Evolutionary conservation across 2,329 filamentous ascomycete genomes (phyloP).

Genomic region (Tricladium varicosporioides): DNA sequence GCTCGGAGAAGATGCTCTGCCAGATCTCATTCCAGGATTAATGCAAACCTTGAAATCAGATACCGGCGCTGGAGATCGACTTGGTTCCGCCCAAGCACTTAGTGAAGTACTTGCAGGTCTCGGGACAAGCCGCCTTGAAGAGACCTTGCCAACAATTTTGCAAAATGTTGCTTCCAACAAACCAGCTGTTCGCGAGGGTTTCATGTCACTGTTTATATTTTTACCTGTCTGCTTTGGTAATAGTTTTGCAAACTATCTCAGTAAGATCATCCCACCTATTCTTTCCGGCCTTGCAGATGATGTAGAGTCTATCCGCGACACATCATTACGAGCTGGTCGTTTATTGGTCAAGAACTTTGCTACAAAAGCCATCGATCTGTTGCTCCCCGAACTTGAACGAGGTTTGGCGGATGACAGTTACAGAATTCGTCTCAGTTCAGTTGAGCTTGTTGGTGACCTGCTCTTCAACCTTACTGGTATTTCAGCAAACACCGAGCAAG

Average conservation of each 20-base stretch:
- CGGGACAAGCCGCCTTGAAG: constrained; percentile 87
- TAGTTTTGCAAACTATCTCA: constrained; percentile 94
- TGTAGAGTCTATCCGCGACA: constrained; percentile 93
- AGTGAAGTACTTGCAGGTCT: constrained; percentile 94
- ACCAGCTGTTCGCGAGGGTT: constrained; percentile 88
- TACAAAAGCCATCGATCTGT: constrained; percentile 86
- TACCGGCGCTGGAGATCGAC: constrained; percentile 89
- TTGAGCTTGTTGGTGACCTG: constrained; percentile 93
- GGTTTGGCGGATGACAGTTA: constrained; percentile 97
- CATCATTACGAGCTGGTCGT: constrained; percentile 88
- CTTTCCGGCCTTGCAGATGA: constrained; percentile 93
- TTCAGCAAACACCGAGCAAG: constrained; percentile 62
- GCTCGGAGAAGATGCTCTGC: constrained; percentile 91
- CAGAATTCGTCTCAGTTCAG: constrained; percentile 95
- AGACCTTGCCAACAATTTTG: constrained; percentile 91
- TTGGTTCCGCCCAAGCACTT: constrained; percentile 94
- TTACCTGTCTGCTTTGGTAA: constrained; percentile 98
- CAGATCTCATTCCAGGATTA: constrained; percentile 93
- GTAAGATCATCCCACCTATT: constrained; percentile 93
- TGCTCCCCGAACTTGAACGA: constrained; percentile 91
- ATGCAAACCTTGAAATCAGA: constrained; percentile 98
- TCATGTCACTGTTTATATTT: constrained; percentile 99
- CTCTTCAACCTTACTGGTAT: constrained; percentile 98
- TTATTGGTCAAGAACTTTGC: constrained; percentile 98
- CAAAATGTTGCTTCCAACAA: constrained; percentile 95